Base-by-base conservation (phyloP, 768 basidiomycete species). In the Crepidotus variabilis region DNA sequence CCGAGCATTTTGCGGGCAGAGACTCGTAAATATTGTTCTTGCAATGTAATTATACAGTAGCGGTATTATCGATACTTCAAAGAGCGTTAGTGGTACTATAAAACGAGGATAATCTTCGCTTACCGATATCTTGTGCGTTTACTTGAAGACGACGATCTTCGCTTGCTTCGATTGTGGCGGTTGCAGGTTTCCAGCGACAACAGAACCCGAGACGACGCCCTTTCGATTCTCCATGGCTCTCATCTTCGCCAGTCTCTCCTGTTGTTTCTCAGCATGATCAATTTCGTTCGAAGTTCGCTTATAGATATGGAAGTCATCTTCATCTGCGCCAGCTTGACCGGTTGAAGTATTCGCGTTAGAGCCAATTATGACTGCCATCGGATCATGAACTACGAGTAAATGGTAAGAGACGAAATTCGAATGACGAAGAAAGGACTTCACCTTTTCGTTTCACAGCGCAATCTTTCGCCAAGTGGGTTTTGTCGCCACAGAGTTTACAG, bases 221-320 rank as follows among this genome's bases (percentile, higher is more conserved):
- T 75, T 69, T 60, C 72, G 77, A 23, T 82, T 67, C 51, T 77
- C 76, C 0, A 75, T 67, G 58, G 60, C 61, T 28, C 8, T 28
- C 48, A 75, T 75, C 66, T 72, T 81, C 50, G 33, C 51, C 32
- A 60, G 43, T 57, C 72, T 78, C 23, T 75, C 76, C 51, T 77
- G 74, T 46, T 65, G 68, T 62, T 79, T 83, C 63, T 87, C 85
- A 23, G 84, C 82, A 24, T 71, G 76, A 24, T 88, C 83, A 0
- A 91, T 75, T 57, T 87, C 84, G 9, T 68, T 72, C 47, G 76
- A 82, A 52, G 74, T 79, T 46, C 92, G 81, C 66, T 86, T 87
- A 68, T 94, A 79, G 0, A 77, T 76, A 69, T 94, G 94, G 72
- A 95, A 97, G 67, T 97, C 95, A 65, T 98, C 95, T 69, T 98